These are phyloP conservation scores for Xylaria sp. DNA, from an alignment of 2,329 filamentous ascomycete species.

Conservation along the genomic window DNA sequence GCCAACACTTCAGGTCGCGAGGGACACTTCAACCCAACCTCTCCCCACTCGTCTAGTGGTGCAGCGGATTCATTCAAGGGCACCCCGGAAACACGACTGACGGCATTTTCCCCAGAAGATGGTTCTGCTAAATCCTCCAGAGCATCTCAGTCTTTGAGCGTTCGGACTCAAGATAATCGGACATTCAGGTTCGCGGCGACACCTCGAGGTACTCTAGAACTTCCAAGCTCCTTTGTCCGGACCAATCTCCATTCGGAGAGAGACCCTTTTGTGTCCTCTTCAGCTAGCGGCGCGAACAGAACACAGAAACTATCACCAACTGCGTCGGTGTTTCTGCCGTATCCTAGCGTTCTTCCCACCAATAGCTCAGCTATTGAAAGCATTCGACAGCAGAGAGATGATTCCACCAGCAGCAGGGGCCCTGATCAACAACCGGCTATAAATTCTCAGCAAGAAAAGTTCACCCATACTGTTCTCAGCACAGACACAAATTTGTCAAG, in stretches of 20 bases:
- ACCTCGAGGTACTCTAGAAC: conserved; percentile 43
- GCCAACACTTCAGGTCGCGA: conserved; percentile 56
- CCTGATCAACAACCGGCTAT: conserved; percentile 27
- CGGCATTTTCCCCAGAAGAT: conserved; percentile 72
- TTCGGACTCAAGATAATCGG: conserved; percentile 47
- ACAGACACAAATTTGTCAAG: conserved; percentile 59
- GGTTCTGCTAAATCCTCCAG: conserved; percentile 58
- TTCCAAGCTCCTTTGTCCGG: conserved; percentile 40
- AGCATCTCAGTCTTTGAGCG: conserved; percentile 50
- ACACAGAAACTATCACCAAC: conserved; percentile 70
- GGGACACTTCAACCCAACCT: conserved; percentile 56
- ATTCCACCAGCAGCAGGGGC: conserved; percentile 29
- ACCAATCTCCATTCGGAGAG: conserved; percentile 48
- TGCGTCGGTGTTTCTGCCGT: conserved; percentile 70
- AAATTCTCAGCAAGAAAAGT: conserved; percentile 39
- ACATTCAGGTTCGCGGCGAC: conserved; percentile 43
- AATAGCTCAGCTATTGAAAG: conserved; percentile 37
- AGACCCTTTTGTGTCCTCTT: conserved; percentile 66
- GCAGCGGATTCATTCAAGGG: conserved; percentile 67
- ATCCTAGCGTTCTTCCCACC: conserved; percentile 44
- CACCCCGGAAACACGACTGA: conserved; percentile 73
- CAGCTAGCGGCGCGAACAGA: conserved; percentile 48
- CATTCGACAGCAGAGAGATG: conserved; percentile 36
- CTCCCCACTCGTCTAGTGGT: conserved; percentile 63
- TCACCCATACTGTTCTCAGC: conserved; percentile 56